These are phyloP conservation scores for Pythium utonaiense DNA, from an alignment of 352 stramenopile genomes.

Conservation along the genomic window DNA sequence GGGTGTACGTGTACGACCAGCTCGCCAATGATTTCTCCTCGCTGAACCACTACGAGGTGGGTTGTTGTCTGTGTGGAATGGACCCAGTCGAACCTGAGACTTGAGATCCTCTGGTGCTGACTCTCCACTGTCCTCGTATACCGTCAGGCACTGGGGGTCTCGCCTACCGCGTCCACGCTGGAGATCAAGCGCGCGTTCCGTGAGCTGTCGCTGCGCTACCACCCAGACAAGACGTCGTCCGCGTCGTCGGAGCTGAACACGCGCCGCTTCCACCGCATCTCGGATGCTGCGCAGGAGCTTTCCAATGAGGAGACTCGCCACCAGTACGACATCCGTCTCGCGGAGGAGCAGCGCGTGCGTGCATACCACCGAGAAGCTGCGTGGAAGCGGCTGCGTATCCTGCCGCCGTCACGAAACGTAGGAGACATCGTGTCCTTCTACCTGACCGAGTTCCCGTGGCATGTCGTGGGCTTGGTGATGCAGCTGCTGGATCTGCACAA, in stretches of 20 bases:
- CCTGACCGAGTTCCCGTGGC: slow-evolving; percentile 29
- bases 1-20: slow-evolving; percentile 29
- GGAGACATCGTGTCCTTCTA: slow-evolving; percentile 26
- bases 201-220: slow-evolving; percentile 66
- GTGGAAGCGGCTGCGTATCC: slow-evolving; percentile 12
- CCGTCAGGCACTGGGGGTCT: slow-evolving; percentile 28
- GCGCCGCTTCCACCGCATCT: slow-evolving; percentile 36
- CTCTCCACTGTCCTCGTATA: too few relatives aligned
- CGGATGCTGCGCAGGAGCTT: slow-evolving; percentile 37
- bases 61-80: background rate
- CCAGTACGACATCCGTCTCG: slow-evolving; percentile 28
- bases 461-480: slow-evolving; percentile 14
- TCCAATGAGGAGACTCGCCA: slow-evolving; percentile 20
- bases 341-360: slow-evolving; percentile 24
- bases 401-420: slow-evolving; percentile 4
- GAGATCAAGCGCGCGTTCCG: slow-evolving; percentile 64
- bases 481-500: slow-evolving; percentile 22
- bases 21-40: slow-evolving; percentile 37
- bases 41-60: slow-evolving; percentile 36
- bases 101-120: background rate
- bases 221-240: slow-evolving; percentile 62
- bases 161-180: slow-evolving; percentile 14
- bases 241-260: slow-evolving; percentile 32
- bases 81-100: background rate
- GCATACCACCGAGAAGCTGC: slow-evolving; percentile 16